A percentile compares a stretch with the other conserved stretches of the same genome.
These are phyloP conservation scores for Trichoderma koningii DNA, from an alignment of 2,329 filamentous ascomycete species.

Conservation along the genomic window DNA sequence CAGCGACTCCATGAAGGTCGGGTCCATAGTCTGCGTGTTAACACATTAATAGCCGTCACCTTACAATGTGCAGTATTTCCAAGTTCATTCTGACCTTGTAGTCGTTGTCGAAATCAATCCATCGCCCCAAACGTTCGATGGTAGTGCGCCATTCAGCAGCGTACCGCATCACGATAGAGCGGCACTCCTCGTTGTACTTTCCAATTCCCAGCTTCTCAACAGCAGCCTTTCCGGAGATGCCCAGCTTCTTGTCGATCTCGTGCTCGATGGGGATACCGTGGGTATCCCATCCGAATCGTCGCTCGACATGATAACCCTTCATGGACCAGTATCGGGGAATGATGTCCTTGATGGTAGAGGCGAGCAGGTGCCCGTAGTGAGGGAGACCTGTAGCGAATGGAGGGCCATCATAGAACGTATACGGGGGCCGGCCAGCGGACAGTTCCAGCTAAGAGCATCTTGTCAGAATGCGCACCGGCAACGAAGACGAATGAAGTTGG, in stretches of 20 bases:
- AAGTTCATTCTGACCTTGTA: constrained; percentile 68
- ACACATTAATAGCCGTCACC: not conserved
- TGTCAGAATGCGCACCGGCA: not conserved
- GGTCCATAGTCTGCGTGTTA: constrained; percentile 74
- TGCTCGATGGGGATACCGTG: constrained; percentile 95
- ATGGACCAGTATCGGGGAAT: constrained; percentile 97
- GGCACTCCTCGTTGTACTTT: constrained; percentile 89
- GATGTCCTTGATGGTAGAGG: constrained; percentile 96
- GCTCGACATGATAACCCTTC: constrained; percentile 91
- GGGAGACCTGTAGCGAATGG: constrained; percentile 73
- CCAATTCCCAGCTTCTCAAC: constrained; percentile 83
- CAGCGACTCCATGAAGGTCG: constrained; percentile 90
- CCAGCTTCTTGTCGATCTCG: constrained; percentile 95
- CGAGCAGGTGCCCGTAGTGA: constrained; percentile 73
- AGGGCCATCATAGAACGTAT: constrained; percentile 93
- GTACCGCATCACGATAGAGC: constrained; percentile 90
- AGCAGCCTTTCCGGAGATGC: constrained; percentile 83
- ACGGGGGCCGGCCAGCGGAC: constrained; percentile 77
- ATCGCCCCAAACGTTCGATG: constrained; percentile 84
- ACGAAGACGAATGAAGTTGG: constrained; percentile 10
- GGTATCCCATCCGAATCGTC: constrained; percentile 92
- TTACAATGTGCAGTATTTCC: not conserved
- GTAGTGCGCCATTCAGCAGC: constrained; percentile 84
- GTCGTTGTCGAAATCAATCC: constrained; percentile 98
- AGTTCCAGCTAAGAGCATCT: constrained; percentile 61